These are phyloP conservation scores for Aspergillus vadensis DNA, from an alignment of 2,329 filamentous ascomycete genomes.

Conservation along the genomic window DNA sequence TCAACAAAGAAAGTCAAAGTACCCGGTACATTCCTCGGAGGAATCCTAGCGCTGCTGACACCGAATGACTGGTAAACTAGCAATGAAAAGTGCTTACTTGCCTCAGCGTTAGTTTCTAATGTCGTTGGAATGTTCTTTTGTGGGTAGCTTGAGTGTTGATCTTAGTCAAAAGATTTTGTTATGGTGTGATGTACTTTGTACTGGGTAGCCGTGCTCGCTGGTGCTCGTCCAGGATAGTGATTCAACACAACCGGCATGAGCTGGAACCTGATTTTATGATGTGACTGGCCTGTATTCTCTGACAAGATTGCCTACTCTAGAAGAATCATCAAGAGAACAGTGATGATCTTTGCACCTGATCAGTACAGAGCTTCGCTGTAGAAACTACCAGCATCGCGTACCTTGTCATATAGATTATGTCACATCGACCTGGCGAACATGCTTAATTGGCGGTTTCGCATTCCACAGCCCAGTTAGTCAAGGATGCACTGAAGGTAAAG, in stretches of 20 bases:
- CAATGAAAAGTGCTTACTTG: neutral
- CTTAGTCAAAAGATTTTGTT: neutral
- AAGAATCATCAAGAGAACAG: too few species aligned
- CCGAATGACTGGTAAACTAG: neutral
- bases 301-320: neutral
- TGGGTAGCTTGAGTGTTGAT: neutral
- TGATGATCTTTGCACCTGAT: neutral
- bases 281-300: too few species aligned
- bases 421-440: constrained; percentile 1
- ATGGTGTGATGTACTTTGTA: neutral
- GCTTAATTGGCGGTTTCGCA: constrained; percentile 5
- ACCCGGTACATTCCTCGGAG: constrained; percentile 22
- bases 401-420: constrained; percentile 9
- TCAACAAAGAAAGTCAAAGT: constrained; percentile 19
- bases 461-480: constrained; percentile 9
- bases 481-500: neutral
- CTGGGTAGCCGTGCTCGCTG: too few species aligned
- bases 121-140: constrained; percentile 13
- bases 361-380: neutral
- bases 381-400: neutral
- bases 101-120: constrained; percentile 3
- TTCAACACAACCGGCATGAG: neutral
- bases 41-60: constrained; percentile 10
- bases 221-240: neutral
- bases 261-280: neutral